phyloP scores from a whole-genome alignment of 176 grass and related monocot genomes.

The Sorghum bicolor region DNA sequence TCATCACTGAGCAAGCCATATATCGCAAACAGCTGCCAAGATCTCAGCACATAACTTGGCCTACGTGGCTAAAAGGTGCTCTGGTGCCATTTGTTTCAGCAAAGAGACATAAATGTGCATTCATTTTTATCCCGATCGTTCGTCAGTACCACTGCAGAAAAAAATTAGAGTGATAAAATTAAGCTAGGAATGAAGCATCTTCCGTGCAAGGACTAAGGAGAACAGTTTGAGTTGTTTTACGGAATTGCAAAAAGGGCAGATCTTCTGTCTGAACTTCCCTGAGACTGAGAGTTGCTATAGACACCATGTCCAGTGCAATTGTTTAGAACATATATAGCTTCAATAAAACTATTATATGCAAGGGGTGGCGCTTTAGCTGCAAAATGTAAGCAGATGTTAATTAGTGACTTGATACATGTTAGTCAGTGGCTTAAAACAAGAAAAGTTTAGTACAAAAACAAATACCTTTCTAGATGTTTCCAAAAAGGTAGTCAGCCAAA shows the following conservation, averaged over 20 bases:
- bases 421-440: not conserved
- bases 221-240: conserved; percentile 31
- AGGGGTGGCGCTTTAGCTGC: conserved; percentile 75
- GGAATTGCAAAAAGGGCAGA: conserved; percentile 58
- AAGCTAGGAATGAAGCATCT: not conserved
- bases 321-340: conserved; percentile 56
- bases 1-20: too few species aligned
- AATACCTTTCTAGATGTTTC: conserved; percentile 81
- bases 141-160: conserved; percentile 58
- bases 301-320: conserved; percentile 41
- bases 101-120: conserved; percentile 76
- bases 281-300: conserved; percentile 49
- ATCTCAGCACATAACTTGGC: conserved; percentile 93
- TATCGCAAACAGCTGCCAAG: conserved; percentile 11
- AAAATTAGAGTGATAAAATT: not conserved
- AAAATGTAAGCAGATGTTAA: conserved; percentile 38
- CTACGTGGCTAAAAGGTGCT: conserved; percentile 88
- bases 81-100: too few species aligned
- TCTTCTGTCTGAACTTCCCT: conserved; percentile 44
- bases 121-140: too few species aligned
- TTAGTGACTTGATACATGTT: not conserved
- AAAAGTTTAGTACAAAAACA: not conserved
- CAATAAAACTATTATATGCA: too few species aligned
- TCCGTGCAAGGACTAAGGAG: not conserved
- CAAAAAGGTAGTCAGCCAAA: conserved; percentile 85